Percentiles rank a stretch among this genome's conserved stretches.
phyloP scores from a whole-genome alignment of 495 filamentous ascomycete species.

The Xylaria venustula region DNA sequence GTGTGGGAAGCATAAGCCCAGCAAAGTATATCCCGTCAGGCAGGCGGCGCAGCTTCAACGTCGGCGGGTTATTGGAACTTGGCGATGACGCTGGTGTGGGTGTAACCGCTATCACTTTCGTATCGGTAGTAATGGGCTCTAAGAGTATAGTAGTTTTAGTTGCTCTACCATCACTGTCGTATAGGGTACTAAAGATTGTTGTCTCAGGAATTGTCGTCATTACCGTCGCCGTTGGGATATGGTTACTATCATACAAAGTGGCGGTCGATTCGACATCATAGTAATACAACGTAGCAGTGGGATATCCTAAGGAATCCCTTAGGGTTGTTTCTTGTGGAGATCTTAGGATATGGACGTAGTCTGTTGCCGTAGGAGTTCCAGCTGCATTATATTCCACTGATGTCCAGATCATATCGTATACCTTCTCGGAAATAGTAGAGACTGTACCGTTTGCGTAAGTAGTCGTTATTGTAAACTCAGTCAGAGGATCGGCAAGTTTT shows the following conservation, averaged over 20 bases:
- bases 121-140: constrained; percentile 16
- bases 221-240: constrained; percentile 19
- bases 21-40: constrained; percentile 28
- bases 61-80: background rate
- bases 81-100: constrained; percentile 15
- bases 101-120: constrained; percentile 2
- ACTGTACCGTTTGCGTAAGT: constrained; percentile 5
- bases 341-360: background rate
- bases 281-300: constrained; percentile 19
- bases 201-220: constrained; percentile 14
- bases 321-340: constrained; percentile 15
- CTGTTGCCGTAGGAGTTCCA: constrained; percentile 15
- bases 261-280: constrained; percentile 11
- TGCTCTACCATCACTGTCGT: constrained; percentile 12
- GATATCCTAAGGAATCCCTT: constrained; percentile 15
- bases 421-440: background rate
- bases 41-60: constrained; percentile 16
- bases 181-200: constrained; percentile 10
- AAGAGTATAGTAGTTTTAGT: constrained; percentile 19
- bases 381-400: background rate
- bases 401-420: background rate
- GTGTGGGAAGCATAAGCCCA: constrained; percentile 33
- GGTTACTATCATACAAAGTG: constrained; percentile 14
- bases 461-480: background rate
- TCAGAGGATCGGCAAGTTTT: constrained; percentile 5